phyloP scores from a whole-genome alignment of 768 basidiomycete species.

The Pleurotus pulmonarius region DNA sequence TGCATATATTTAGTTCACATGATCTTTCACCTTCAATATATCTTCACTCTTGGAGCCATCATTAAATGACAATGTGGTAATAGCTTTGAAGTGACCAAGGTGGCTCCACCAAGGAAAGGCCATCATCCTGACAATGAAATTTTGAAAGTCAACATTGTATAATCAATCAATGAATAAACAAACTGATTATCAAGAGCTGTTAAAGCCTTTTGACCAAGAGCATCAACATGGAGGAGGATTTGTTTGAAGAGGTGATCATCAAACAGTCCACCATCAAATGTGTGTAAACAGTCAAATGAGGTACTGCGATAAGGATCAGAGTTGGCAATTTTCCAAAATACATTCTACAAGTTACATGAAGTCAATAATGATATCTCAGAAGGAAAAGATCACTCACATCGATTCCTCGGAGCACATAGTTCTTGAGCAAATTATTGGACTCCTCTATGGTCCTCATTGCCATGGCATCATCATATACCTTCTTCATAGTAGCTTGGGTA shows the following conservation, averaged over 20 bases:
- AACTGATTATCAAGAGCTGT: slow-evolving; percentile 22
- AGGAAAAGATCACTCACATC: slow-evolving; percentile 16
- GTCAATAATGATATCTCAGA: background rate
- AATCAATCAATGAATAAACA: slow-evolving; percentile 7
- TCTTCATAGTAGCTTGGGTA: slow-evolving; percentile 13
- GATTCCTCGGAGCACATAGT: slow-evolving; percentile 15
- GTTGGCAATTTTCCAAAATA: slow-evolving; percentile 33
- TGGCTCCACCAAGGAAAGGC: slow-evolving; percentile 27
- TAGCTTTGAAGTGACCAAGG: slow-evolving; percentile 25
- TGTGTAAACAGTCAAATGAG: slow-evolving; percentile 37
- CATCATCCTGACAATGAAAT: slow-evolving; percentile 17
- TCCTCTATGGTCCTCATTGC: background rate
- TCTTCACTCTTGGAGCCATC: slow-evolving; percentile 33
- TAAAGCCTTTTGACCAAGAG: slow-evolving; percentile 9
- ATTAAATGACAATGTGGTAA: slow-evolving; percentile 23
- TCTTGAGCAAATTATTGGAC: slow-evolving; percentile 13
- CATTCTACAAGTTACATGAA: slow-evolving; percentile 24
- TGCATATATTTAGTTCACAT: background rate
- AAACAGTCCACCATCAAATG: slow-evolving; percentile 26
- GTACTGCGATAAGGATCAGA: slow-evolving; percentile 25
- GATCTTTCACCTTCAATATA: slow-evolving; percentile 25
- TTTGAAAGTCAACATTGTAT: background rate
- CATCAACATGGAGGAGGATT: slow-evolving; percentile 18
- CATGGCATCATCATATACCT: slow-evolving; percentile 12
- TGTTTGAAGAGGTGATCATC: slow-evolving; percentile 25